Base-by-base conservation (phyloP, 192 early-diverging fungal genomes). In the Backusella macrospora region DNA sequence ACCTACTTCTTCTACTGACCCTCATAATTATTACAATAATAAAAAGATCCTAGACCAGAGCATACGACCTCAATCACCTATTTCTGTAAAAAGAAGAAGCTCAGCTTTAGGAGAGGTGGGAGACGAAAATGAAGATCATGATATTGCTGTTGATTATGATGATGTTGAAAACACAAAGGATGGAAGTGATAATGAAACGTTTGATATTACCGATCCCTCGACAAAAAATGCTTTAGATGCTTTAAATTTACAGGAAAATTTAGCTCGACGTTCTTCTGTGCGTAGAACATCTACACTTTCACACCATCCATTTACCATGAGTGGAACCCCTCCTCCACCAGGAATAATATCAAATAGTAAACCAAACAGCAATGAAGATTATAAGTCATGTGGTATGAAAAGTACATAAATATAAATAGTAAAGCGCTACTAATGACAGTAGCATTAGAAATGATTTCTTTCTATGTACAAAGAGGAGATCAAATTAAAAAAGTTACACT, bases 401-500 rank as follows among this genome's bases (percentile, higher is more conserved):
- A 23, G 52, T 59, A 26, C 10, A 12, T 26, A 13, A 2, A 59
- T 10, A 26, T 9, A 10, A 26, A 4, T 10, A 52, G 18, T 52
- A 52, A 10, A 7, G 6, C n/a, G 49, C 9, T 52, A 52, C 6
- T 9, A 8, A 26, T 59, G 52, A 26, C 21, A 21, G 4, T 59
- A 59, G 13, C 43, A 15, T 37, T 44, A 26, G 46, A 39, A 4
- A 65, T 10, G 1, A 70, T 76, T 37, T 42, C 44, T 13, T 76
- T 92, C 43, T 90, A 81, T 72, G 68, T 92, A 59, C 85, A 89
- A 76, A 79, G 89, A 9, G 86, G 85, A 37, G 84, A 88, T 49
- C 83, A 86, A 21, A 75, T 82, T 9, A 90, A 90, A 47, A 85
- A 86, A 65, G 84, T 85, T 1, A 73, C 55, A 9, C 76, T 88